phyloP scores from a whole-genome alignment of 768 basidiomycete genomes.

The Baorangia bicolor region DNA sequence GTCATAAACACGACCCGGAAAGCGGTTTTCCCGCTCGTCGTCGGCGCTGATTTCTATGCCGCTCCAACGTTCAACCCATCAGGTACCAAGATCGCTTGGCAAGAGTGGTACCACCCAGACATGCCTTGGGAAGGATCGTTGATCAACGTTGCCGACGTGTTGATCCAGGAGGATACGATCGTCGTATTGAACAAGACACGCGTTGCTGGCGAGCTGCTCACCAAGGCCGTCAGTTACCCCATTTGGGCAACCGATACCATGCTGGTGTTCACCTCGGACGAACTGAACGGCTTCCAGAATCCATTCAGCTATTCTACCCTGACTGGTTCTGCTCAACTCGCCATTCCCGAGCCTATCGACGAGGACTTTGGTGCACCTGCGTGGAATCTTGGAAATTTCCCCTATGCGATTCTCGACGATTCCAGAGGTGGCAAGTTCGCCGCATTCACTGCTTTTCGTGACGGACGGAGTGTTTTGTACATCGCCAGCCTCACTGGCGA shows the following conservation, averaged over 20 bases:
- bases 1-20: constrained; percentile 51
- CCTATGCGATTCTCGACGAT: constrained; percentile 46
- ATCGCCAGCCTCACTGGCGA: constrained; percentile 28
- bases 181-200: constrained; percentile 39
- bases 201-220: constrained; percentile 51
- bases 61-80: constrained; percentile 58
- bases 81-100: constrained; percentile 58
- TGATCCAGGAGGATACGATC: constrained; percentile 24
- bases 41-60: constrained; percentile 73
- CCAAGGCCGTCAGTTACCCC: constrained; percentile 58
- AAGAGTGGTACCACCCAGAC: constrained; percentile 67
- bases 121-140: constrained; percentile 72
- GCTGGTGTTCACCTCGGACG: constrained; percentile 64
- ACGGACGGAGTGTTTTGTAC: constrained; percentile 37
- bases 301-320: constrained; percentile 54
- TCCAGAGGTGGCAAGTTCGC: constrained; percentile 19
- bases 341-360: constrained; percentile 38
- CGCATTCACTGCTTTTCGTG: constrained; percentile 33
- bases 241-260: constrained; percentile 55
- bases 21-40: constrained; percentile 44
- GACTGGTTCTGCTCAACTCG: constrained; percentile 29
- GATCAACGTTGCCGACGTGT: constrained; percentile 53
- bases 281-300: constrained; percentile 59
- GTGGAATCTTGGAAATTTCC: constrained; percentile 53
- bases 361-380: constrained; percentile 59